Evolutionary conservation across 352 stramenopile species (phyloP), one percentile per base, ranked within the genome.

Genomic region (Pythium oligandrum): DNA sequence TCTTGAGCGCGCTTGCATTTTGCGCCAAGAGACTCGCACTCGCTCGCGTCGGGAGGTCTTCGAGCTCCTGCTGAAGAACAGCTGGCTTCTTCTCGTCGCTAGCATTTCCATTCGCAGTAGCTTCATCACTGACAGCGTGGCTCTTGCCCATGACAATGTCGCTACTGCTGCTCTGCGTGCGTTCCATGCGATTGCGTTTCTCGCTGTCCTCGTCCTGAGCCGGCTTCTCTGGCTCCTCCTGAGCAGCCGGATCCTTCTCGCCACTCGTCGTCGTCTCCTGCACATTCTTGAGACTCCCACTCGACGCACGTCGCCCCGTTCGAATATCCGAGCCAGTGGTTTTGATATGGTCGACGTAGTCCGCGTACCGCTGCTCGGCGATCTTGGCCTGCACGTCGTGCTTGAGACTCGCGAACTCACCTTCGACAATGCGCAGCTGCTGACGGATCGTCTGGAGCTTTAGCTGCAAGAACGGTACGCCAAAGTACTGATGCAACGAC

Each of bases 401-500:
- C 54, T 93, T 93, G 10, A 88, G n/a, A 35, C 83, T 69, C 30
- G 70, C 62, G 7, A 91, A 86, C 50, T 91, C 75, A 4, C 66
- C 68, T 53, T 91, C 80, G 6, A 90, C 59, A 33, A 92, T 84
- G 2, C 70, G 73, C 37, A 90, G 58, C 55, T 92, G 82, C 66
- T 95, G 80, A 36, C 78, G 71, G 35, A 93, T 77, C 7, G 78
- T 93, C 31, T 68, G 65, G 34, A 88, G 63, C 50, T 94, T 94
- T 38, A 94, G 59, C 49, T 92, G 77, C 50, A 95, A 59, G 47
- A 94, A 93, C 17, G 85, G 82, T 32, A 94, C 81, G 3, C 78
- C 77, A 56, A 95, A 88, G 59, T 94, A 95, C 50, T 90, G 80
- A 39, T 95, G 80, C 57, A 95, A 61, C 6, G 82, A 68, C 63